These are phyloP conservation scores for Trichosporon faecale DNA, from an alignment of 1,284 basidiomycete species.

Conservation along the genomic window DNA sequence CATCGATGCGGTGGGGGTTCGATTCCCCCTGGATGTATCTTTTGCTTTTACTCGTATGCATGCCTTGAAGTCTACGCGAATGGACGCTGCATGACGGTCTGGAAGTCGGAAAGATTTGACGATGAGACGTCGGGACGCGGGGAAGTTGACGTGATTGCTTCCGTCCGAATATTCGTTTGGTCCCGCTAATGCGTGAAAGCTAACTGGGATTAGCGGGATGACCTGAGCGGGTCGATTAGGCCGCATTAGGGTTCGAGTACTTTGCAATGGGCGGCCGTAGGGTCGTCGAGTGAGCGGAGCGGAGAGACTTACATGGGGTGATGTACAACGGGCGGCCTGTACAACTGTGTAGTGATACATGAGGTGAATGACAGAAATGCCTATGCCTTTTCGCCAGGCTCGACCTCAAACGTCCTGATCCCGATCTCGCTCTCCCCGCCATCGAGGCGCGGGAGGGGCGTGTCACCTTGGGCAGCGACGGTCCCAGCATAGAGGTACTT, in stretches of 20 bases:
- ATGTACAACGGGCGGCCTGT: too few species aligned
- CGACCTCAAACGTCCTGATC: background rate
- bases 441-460: background rate
- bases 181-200: background rate
- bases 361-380: too few species aligned
- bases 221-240: too few species aligned
- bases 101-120: background rate
- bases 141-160: background rate
- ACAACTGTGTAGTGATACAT: too few species aligned
- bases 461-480: background rate
- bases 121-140: background rate
- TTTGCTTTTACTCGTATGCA: background rate
- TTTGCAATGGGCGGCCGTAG: too few species aligned
- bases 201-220: too few species aligned
- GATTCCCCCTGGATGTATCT: constrained; percentile 5
- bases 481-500: background rate
- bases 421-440: background rate
- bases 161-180: background rate
- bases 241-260: too few species aligned
- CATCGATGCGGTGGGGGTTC: constrained; percentile 5
- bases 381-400: background rate
- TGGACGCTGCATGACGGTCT: background rate
- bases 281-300: too few species aligned
- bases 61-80: background rate
- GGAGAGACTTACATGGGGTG: too few species aligned